Evolutionary conservation across 179 eudicot species (phyloP).

Genomic region (Silene vulgaris): DNA sequence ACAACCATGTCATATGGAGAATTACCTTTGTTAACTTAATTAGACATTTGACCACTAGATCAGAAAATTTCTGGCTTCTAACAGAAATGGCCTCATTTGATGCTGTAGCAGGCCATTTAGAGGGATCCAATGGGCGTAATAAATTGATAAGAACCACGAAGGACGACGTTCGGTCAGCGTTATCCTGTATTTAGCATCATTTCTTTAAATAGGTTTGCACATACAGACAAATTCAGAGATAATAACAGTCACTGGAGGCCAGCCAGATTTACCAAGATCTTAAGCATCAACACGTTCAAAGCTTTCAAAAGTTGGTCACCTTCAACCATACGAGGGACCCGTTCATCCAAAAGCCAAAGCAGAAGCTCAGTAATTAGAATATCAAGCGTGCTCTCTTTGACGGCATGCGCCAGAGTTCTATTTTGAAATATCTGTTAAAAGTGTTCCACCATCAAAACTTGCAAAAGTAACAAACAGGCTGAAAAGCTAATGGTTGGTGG

Average conservation of each 20-base stretch:
- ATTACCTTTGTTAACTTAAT: constrained; percentile 89
- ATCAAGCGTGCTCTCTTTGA: constrained; percentile 77
- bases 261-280: constrained; percentile 57
- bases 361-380: constrained; percentile 83
- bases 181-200: constrained; percentile 50
- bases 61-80: constrained; percentile 90
- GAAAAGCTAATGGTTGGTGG: neutral
- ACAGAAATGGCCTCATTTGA: constrained; percentile 59
- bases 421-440: constrained; percentile 75
- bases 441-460: constrained; percentile 10
- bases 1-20: neutral
- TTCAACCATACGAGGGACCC: constrained; percentile 95
- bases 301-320: constrained; percentile 94
- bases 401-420: constrained; percentile 76
- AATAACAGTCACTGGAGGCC: neutral
- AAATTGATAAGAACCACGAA: constrained; percentile 87
- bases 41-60: constrained; percentile 91
- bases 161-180: constrained; percentile 92
- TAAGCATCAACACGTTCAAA: constrained; percentile 86
- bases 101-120: constrained; percentile 88
- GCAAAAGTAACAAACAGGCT: neutral
- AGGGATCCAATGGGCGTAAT: constrained; percentile 72
- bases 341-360: constrained; percentile 98
- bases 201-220: constrained; percentile 6
- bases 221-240: neutral